Percentiles rank a stretch among this genome's conserved stretches.
phyloP scores from a whole-genome alignment of 805 yeast genomes.

The Ogataea pilisensis region DNA sequence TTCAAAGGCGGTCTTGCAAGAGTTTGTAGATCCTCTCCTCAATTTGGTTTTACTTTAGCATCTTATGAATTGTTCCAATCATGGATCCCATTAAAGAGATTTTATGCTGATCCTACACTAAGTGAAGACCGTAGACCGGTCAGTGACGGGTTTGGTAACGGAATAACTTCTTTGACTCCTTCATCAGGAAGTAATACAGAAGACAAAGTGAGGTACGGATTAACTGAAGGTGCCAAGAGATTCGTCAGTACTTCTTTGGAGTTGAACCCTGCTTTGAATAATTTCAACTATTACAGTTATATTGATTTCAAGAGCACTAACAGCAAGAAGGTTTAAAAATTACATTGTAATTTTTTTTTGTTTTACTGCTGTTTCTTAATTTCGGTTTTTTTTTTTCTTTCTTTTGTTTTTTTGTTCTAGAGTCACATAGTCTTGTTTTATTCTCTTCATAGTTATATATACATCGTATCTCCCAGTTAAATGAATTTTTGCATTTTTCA shows the following conservation, averaged over 20 bases:
- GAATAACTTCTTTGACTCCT: slow-evolving; percentile 23
- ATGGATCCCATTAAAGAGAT: slow-evolving; percentile 60
- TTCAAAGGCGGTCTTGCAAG: slow-evolving; percentile 97
- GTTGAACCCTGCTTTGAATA: slow-evolving; percentile 29
- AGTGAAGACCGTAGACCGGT: slow-evolving; percentile 3
- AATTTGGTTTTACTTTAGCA: slow-evolving; percentile 96
- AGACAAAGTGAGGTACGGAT: slow-evolving; percentile 22
- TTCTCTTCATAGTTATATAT: no score
- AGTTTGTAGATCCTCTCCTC: slow-evolving; percentile 93
- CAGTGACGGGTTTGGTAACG: slow-evolving; percentile 26
- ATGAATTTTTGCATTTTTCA: no score
- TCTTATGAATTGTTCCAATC: slow-evolving; percentile 89
- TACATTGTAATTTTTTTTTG: background rate
- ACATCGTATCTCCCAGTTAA: no score
- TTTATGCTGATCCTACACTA: slow-evolving; percentile 28
- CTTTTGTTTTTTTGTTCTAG: background rate
- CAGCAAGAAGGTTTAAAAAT: slow-evolving; percentile 1
- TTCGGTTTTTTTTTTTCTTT: background rate
- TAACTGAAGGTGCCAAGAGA: slow-evolving; percentile 28
- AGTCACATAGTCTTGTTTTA: background rate
- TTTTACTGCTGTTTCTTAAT: background rate
- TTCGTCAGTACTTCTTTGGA: slow-evolving; percentile 29
- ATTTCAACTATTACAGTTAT: slow-evolving; percentile 24
- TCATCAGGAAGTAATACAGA: slow-evolving; percentile 13
- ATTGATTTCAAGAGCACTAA: slow-evolving; percentile 20